Evolutionary conservation across 2,329 filamentous ascomycete species (phyloP).

Genomic region (Dactylellina haptotyla): DNA sequence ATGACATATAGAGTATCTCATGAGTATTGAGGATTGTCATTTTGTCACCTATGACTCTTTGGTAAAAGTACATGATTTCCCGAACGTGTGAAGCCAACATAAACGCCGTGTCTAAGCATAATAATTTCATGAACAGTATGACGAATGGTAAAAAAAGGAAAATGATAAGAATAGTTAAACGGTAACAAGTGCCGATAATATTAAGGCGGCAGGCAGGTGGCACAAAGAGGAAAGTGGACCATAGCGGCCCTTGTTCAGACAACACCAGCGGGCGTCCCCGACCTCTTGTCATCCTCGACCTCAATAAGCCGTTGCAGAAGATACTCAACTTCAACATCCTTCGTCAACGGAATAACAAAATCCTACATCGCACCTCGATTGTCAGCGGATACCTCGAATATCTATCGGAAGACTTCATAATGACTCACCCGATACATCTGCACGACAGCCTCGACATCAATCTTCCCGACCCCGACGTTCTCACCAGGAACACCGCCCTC

Average conservation of each 20-base stretch:
- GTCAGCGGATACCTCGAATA: not conserved
- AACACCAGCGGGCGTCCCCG: conserved; percentile 7
- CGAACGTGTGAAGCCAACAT: no score
- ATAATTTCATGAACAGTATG: no score
- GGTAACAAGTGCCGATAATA: no score
- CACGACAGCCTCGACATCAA: conserved; percentile 90
- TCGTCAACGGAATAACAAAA: conserved; percentile 96
- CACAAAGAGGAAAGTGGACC: not conserved
- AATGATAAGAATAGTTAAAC: no score
- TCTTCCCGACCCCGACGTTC: conserved; percentile 72
- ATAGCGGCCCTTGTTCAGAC: conserved; percentile 1
- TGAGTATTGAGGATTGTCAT: not conserved
- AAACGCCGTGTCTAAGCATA: no score
- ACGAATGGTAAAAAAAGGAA: no score
- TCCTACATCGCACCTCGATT: conserved; percentile 63
- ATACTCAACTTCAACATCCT: conserved; percentile 97
- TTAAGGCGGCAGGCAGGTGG: not conserved
- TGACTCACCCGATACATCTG: conserved; percentile 76
- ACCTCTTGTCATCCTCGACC: conserved; percentile 31
- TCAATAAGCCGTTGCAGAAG: conserved; percentile 85
- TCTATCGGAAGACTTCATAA: not conserved
- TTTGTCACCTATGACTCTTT: not conserved
- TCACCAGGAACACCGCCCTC: conserved; percentile 64
- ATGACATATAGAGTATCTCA: not conserved
- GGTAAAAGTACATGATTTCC: no score